Evolutionary conservation across 768 basidiomycete species (phyloP).

Genomic region (Neoboletus magnificus): DNA sequence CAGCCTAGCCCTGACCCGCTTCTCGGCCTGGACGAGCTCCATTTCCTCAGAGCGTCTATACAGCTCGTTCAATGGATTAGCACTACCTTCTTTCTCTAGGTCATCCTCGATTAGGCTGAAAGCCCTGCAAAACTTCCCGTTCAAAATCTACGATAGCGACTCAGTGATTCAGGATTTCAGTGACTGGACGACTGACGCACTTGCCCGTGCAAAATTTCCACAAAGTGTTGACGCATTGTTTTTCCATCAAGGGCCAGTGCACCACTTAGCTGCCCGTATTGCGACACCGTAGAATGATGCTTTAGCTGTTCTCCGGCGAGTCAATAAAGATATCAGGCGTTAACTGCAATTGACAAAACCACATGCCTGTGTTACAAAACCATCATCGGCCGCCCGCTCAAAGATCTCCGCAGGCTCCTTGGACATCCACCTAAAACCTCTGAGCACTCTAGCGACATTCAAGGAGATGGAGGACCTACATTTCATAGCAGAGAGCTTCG

Average conservation of each 20-base stretch:
- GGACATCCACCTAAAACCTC: conserved; percentile 58
- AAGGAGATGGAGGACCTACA: conserved; percentile 35
- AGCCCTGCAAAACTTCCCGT: conserved; percentile 54
- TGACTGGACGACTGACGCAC: conserved; percentile 24
- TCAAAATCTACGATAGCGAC: conserved; percentile 43
- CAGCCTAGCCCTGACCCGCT: conserved; percentile 50
- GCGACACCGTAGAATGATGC: conserved; percentile 59
- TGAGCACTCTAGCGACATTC: background rate
- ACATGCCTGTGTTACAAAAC: conserved; percentile 54
- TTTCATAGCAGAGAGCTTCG: conserved; percentile 64
- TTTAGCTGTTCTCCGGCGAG: conserved; percentile 41
- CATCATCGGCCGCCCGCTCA: conserved; percentile 64
- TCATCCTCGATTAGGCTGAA: conserved; percentile 55
- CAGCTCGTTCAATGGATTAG: conserved; percentile 53
- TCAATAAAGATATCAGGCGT: background rate
- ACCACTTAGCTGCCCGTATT: conserved; percentile 59
- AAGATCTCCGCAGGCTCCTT: conserved; percentile 70
- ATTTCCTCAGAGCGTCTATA: conserved; percentile 49
- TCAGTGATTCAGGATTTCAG: background rate
- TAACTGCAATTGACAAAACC: background rate
- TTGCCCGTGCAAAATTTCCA: conserved; percentile 57
- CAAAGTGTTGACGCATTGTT: conserved; percentile 49
- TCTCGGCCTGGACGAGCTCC: conserved; percentile 58
- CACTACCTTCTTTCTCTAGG: conserved; percentile 51
- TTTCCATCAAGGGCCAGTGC: conserved; percentile 53